Conservation (phyloP, 2,329 filamentous ascomycete genomes). For the Neofusicoccum parvum region DNA sequence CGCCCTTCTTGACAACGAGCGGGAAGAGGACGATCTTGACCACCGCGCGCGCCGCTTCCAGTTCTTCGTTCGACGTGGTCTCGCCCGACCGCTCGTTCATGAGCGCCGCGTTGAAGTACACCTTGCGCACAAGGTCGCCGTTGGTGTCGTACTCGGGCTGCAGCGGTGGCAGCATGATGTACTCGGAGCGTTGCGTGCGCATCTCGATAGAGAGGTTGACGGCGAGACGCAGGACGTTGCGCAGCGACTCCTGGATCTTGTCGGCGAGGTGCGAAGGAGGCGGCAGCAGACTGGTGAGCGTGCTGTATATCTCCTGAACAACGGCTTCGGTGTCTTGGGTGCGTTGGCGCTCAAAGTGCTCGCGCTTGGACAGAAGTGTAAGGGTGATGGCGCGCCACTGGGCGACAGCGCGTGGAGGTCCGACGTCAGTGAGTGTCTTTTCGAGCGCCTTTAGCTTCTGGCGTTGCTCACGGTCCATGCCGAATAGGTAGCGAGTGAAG, state of each 20-base stretch:
- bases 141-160: conserved; percentile 94
- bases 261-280: conserved; percentile 79
- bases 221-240: conserved; percentile 83
- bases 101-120: conserved; percentile 86
- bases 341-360: conserved; percentile 79
- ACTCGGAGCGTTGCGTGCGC: conserved; percentile 94
- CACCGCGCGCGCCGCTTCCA: conserved; percentile 73
- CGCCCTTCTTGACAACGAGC: conserved; percentile 92
- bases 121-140: conserved; percentile 83
- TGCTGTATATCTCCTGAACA: conserved; percentile 86
- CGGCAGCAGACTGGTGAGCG: conserved; percentile 80
- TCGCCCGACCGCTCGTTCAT: conserved; percentile 91
- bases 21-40: conserved; percentile 95
- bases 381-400: conserved; percentile 97
- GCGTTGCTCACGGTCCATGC: conserved; percentile 96
- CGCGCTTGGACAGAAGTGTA: conserved; percentile 79
- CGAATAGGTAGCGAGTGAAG: conserved; percentile 96
- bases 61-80: conserved; percentile 71
- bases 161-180: conserved; percentile 95
- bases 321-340: conserved; percentile 92
- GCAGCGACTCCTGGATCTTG: conserved; percentile 81
- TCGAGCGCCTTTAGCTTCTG: conserved; percentile 97
- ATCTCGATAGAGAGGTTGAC: conserved; percentile 94
- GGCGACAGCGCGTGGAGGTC: conserved; percentile 83
- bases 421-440: conserved; percentile 77